Evolutionary conservation across 2,329 filamentous ascomycete species (phyloP), one percentile per base, ranked within the genome.

Genomic region (Aspergillus sp.): DNA sequence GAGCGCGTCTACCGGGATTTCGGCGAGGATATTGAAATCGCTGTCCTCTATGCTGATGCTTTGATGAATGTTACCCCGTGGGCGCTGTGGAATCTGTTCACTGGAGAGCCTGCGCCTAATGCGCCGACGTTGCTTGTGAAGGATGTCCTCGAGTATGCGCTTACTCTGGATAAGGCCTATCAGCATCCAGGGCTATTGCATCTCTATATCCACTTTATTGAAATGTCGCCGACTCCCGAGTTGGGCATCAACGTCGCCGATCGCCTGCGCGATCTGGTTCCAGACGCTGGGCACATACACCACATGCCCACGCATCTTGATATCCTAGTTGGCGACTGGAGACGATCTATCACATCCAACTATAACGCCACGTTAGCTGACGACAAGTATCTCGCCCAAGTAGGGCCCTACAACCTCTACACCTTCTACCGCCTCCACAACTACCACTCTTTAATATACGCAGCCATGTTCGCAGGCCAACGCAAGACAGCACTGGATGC

Each of bases 271-370:
- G 80, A 78, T 15, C 79, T 91, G 2, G 83, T 88, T 0, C 88
- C 88, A 0, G 88, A 91, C 67, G 80, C 84, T 0, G 89, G 88
- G 0, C 89, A 92, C 69, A 74, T 90, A 1, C 79, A 86, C 43
- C 89, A 91, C 66, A 93, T 93, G 90, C 89, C 89, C 0, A 85
- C 85, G 0, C 90, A 93, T 70, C 78, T 93, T 32, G 89, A 93
- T 68, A 83, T 90, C 12, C 80, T 92, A 0, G 83, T 86, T 22
- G 90, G 90, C n/a, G 84, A 91, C 65, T 93, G 91, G 68, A 77
- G 81, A 32, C 78, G 79, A 7, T 88, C 87, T 3, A 85, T 92
- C 53, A 76, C 77, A 2, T 86, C 86, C 3, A 93, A 93, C 69
- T 77, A 81, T 2, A 80, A 82, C 18, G 89, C 89, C 7, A 86